Evolutionary conservation across 805 yeast species (phyloP), one percentile per base, ranked within the genome.

Genomic region (Wickerhamiella nectarea): DNA sequence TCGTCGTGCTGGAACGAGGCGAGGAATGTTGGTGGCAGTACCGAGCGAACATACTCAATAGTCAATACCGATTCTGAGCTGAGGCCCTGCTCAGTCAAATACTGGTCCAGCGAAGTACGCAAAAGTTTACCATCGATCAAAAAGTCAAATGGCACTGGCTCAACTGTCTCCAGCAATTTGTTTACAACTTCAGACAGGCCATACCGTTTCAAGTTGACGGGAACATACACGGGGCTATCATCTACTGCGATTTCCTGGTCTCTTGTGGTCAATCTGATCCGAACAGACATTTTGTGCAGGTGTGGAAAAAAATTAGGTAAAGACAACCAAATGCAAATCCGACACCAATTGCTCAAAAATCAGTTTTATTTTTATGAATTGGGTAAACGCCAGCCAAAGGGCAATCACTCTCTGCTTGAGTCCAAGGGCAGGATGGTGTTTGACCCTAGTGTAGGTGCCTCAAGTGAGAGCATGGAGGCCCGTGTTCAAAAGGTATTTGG

Each of bases 101-200:
- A 89, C 11, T 81, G 89, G 38, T 83, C 80, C 44, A 91, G 66
- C 1, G 94, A 76, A 1, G 80, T 71, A 53, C 91, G 78, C 46
- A 91, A 65, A 45, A 91, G 66, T 18, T 77, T 77, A 12, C 95
- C 95, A 56, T 87, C 85, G 43, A 89, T 75, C 48, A 91, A 68
- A 62, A 91, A 91, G 58, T 91, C 97, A 61, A 91, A 89, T 17
- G 97, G 97, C 43, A 85, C 74, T 1, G 91, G 78, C 37, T 65
- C 68, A 14, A 77, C 62, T 7, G 67, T 49, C 6, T 64, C 69
- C 41, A 91, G 67, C 45, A 91, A 69, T 65, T 91, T 96, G 64
- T 91, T 91, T 18, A 91, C 95, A 59, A 91, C 79, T 63, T 91
- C 97, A 4, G 95, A 84, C 34, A 91, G 71, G 45, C 98, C 98